Percentiles rank a stretch among this genome's conserved stretches.
phyloP scores from a whole-genome alignment of 164 flowering plant species.

The Magnolia officinalis region DNA sequence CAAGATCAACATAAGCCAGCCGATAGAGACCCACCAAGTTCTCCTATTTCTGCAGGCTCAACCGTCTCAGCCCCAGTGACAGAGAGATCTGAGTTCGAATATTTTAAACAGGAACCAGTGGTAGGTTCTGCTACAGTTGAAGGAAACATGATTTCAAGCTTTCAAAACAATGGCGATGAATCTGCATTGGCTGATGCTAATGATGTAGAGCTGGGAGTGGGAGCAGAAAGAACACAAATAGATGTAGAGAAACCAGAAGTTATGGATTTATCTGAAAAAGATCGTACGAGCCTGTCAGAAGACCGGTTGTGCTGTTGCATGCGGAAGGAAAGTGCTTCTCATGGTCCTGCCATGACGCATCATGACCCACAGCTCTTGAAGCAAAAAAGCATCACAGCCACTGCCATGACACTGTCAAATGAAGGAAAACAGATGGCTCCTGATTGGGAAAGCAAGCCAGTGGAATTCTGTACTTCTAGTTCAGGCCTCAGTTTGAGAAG shows the following conservation, averaged over 20 bases:
- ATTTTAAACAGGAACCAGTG: constrained; percentile 17
- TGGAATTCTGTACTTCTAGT: constrained; percentile 26
- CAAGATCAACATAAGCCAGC: constrained; percentile 40
- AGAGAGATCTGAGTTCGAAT: constrained; percentile 26
- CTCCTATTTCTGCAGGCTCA: constrained; percentile 62
- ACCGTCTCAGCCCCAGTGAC: constrained; percentile 39
- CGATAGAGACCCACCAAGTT: constrained; percentile 47
- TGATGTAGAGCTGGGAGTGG: background rate
- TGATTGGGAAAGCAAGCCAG: constrained; percentile 11
- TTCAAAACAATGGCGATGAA: constrained; percentile 11
- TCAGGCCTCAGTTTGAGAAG: constrained; percentile 18
- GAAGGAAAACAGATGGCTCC: constrained; percentile 26
- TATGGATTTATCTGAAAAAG: constrained; percentile 25
- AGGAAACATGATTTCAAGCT: constrained; percentile 8
- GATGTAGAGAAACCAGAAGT: constrained; percentile 21
- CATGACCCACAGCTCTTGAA: constrained; percentile 25
- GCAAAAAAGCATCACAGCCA: too few species aligned
- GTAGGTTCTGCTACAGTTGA: constrained; percentile 20
- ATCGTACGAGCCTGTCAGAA: constrained; percentile 23
- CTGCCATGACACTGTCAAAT: background rate
- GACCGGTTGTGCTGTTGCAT: constrained; percentile 59
- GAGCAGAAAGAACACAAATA: constrained; percentile 20
- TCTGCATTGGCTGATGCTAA: constrained; percentile 18
- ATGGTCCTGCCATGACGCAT: constrained; percentile 26
- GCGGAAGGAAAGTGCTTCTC: constrained; percentile 40